phyloP scores from a whole-genome alignment of 371 early-diverging fungal genomes.

The Mortierella sp. region DNA sequence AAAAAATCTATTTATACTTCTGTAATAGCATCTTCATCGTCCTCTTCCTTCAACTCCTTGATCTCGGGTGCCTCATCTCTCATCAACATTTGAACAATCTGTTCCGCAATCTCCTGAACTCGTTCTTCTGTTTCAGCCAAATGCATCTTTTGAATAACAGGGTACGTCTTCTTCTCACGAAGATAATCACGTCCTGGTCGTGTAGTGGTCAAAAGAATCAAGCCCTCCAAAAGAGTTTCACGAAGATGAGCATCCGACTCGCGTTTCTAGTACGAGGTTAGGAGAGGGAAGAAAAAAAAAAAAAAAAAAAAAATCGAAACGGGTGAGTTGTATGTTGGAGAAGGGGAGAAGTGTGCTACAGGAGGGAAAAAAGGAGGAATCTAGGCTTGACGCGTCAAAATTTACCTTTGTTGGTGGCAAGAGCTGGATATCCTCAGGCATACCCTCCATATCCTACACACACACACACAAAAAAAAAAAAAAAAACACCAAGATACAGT shows the following conservation, averaged over 20 bases:
- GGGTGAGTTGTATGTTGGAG: too few relatives aligned
- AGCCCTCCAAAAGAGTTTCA: slow-evolving; percentile 76
- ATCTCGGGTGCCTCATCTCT: slow-evolving; percentile 76
- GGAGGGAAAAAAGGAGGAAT: too few relatives aligned
- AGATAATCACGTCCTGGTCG: slow-evolving; percentile 81
- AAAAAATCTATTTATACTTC: slow-evolving; percentile 35
- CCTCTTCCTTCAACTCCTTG: slow-evolving; percentile 44
- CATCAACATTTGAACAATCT: slow-evolving; percentile 88
- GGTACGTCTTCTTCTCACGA: slow-evolving; percentile 86
- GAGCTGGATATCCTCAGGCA: slow-evolving; percentile 93
- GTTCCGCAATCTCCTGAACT: slow-evolving; percentile 75
- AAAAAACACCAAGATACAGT: neutral
- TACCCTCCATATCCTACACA: slow-evolving; percentile 87
- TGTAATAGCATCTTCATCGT: slow-evolving; percentile 40
- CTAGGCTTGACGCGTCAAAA: too few relatives aligned
- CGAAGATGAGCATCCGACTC: slow-evolving; percentile 85
- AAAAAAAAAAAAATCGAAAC: neutral
- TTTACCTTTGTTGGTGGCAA: slow-evolving; percentile 80
- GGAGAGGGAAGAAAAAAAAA: slow-evolving; percentile 8
- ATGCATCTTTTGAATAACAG: slow-evolving; percentile 87
- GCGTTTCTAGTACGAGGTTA: slow-evolving; percentile 61
- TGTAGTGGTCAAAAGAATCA: slow-evolving; percentile 84
- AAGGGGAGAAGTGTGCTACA: too few relatives aligned
- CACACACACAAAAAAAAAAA: neutral
- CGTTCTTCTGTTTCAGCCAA: slow-evolving; percentile 67